Evolutionary conservation across 768 basidiomycete species (phyloP).

Genomic region (Coprinellus aureogranulatus): DNA sequence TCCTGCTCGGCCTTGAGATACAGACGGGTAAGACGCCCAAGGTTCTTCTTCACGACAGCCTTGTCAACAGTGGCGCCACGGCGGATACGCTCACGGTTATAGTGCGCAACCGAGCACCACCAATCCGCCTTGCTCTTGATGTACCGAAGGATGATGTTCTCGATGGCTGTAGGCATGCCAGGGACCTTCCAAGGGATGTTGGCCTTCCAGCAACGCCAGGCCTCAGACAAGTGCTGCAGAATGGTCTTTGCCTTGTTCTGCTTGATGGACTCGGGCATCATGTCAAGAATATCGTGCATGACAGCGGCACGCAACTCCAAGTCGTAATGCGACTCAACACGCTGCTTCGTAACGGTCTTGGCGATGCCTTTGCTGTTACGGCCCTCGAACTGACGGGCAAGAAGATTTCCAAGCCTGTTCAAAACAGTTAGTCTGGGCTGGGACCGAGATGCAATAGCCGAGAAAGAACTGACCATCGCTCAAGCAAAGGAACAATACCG

Average conservation of each 20-base stretch:
- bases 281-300: conserved; percentile 99
- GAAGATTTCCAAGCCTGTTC: conserved; percentile 82
- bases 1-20: conserved; percentile 99
- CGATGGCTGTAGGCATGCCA: conserved; percentile 98
- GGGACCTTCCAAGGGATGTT: conserved; percentile 99
- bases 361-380: conserved; percentile 95
- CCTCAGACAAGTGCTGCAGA: conserved; percentile 94
- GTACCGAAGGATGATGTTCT: conserved; percentile 97
- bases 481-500: conserved; percentile 95
- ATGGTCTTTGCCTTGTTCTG: conserved; percentile 99
- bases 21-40: conserved; percentile 94
- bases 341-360: conserved; percentile 98
- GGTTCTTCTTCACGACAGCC: conserved; percentile 98
- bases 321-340: conserved; percentile 98
- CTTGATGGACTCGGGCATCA: conserved; percentile 99
- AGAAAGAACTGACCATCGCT: conserved; percentile 68
- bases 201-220: conserved; percentile 97
- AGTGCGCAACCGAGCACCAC: conserved; percentile 99
- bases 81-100: conserved; percentile 95
- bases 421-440: neutral
- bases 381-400: conserved; percentile 98
- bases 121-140: conserved; percentile 99
- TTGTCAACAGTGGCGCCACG: conserved; percentile 97
- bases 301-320: conserved; percentile 96
- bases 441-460: neutral